phyloP scores from a whole-genome alignment of 768 basidiomycete species.

The Termitomyces sp. region DNA sequence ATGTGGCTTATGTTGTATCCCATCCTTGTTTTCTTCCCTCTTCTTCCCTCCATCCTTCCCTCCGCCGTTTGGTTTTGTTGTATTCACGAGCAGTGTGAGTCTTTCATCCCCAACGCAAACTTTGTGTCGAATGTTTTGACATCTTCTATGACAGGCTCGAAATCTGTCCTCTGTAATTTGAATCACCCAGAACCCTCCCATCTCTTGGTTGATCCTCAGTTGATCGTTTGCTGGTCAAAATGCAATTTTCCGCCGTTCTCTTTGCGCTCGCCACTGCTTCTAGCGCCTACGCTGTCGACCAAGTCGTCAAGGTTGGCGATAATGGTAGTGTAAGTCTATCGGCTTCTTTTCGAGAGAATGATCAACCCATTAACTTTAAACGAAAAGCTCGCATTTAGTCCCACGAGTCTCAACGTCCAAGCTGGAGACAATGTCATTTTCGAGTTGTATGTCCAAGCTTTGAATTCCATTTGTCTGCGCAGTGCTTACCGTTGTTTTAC shows the following conservation, averaged over 20 bases:
- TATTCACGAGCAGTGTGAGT: slow-evolving; percentile 42
- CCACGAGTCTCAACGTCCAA: slow-evolving; percentile 31
- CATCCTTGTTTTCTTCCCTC: slow-evolving; percentile 1
- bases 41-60: slow-evolving; percentile 17
- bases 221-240: slow-evolving; percentile 25
- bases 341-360: not conserved
- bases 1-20: not conserved
- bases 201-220: slow-evolving; percentile 8
- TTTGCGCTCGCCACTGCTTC: slow-evolving; percentile 36
- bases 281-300: slow-evolving; percentile 29
- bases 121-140: not conserved
- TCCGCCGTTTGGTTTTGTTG: slow-evolving; percentile 24
- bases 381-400: slow-evolving; percentile 31
- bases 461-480: not conserved
- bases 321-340: slow-evolving; percentile 19
- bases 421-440: slow-evolving; percentile 46
- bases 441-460: slow-evolving; percentile 36
- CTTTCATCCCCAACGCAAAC: not conserved
- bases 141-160: slow-evolving; percentile 25
- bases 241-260: slow-evolving; percentile 44
- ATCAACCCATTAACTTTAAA: not conserved
- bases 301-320: slow-evolving; percentile 37
- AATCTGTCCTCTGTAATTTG: slow-evolving; percentile 16
- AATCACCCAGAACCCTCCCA: not conserved
- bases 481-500: not conserved